A percentile compares a stretch with the other conserved stretches of the same genome.
These are phyloP conservation scores for Laburnicola sp. DNA, from an alignment of 2,329 filamentous ascomycete species.

Conservation along the genomic window DNA sequence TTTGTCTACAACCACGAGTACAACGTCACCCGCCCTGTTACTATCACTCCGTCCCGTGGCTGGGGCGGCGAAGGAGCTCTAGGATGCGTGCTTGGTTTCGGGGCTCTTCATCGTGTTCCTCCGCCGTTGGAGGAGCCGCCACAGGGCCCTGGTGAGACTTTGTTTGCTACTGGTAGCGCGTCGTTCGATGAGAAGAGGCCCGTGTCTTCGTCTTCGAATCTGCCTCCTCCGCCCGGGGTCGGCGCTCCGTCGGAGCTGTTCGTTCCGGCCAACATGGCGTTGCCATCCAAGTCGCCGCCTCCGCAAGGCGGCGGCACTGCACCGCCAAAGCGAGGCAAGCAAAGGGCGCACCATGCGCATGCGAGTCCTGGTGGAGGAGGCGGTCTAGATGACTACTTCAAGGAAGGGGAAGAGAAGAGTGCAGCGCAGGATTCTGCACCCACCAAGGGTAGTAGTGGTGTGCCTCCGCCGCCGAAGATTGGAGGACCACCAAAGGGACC, in stretches of 20 bases:
- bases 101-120: conserved; percentile 86
- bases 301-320: conserved; percentile 21
- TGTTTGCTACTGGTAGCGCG: conserved; percentile 69
- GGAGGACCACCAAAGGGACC: conserved; percentile 47
- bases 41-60: conserved; percentile 82
- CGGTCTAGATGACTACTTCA: conserved; percentile 51
- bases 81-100: conserved; percentile 90
- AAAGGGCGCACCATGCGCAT: conserved; percentile 38
- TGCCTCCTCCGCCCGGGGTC: conserved; percentile 11
- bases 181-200: conserved; percentile 44
- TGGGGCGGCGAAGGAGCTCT: conserved; percentile 95
- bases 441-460: conserved; percentile 27
- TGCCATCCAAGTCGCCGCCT: conserved; percentile 41
- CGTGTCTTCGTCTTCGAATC: conserved; percentile 25
- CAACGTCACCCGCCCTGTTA: conserved; percentile 89
- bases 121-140: conserved; percentile 85
- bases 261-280: conserved; percentile 52
- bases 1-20: conserved; percentile 99
- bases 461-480: conserved; percentile 44
- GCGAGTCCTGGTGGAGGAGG: conserved; percentile 32
- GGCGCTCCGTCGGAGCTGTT: conserved; percentile 43
- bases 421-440: conserved; percentile 46
- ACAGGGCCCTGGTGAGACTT: conserved; percentile 83
- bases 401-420: conserved; percentile 52
- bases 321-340: conserved; percentile 33